These are phyloP conservation scores for Fusarium albidum DNA, from an alignment of 2,329 filamentous ascomycete genomes.

Conservation along the genomic window DNA sequence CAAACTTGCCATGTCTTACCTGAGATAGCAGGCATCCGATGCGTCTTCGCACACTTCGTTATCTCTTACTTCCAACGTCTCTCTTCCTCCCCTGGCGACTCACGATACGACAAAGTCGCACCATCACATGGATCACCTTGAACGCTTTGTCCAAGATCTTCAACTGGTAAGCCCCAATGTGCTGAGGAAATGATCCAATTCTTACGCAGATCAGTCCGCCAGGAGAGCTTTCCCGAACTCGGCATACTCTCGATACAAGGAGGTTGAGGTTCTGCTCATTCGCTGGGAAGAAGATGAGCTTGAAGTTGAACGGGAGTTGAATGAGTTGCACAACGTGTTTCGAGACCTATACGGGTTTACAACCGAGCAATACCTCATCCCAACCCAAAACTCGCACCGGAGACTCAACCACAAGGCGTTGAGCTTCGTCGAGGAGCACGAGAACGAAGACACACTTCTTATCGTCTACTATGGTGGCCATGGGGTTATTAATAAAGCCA, in stretches of 20 bases:
- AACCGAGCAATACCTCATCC: slow-evolving; percentile 36
- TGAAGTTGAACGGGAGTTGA: slow-evolving; percentile 36
- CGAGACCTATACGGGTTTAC: slow-evolving; percentile 33
- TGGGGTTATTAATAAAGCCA: slow-evolving; percentile 38
- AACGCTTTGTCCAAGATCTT: slow-evolving; percentile 34
- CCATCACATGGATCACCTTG: slow-evolving; percentile 37
- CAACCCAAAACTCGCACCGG: slow-evolving; percentile 37
- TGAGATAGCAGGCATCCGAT: slow-evolving; percentile 34
- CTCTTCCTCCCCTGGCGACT: slow-evolving; percentile 32
- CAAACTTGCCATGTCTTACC: slow-evolving; percentile 13
- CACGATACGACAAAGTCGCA: slow-evolving; percentile 40
- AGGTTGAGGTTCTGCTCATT: slow-evolving; percentile 39
- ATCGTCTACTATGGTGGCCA: slow-evolving; percentile 39
- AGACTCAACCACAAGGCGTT: slow-evolving; percentile 36
- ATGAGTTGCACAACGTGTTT: slow-evolving; percentile 33
- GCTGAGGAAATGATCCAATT: neutral
- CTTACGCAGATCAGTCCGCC: slow-evolving; percentile 30
- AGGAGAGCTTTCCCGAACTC: slow-evolving; percentile 39
- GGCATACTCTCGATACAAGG: slow-evolving; percentile 36
- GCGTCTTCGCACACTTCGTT: slow-evolving; percentile 38
- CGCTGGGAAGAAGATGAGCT: slow-evolving; percentile 41
- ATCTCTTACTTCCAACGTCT: slow-evolving; percentile 34
- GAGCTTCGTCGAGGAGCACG: slow-evolving; percentile 38
- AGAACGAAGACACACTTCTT: slow-evolving; percentile 39
- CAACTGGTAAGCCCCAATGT: slow-evolving; percentile 22